Conservation (phyloP, 768 basidiomycete species). For the Leccinellum rugosiceps region DNA sequence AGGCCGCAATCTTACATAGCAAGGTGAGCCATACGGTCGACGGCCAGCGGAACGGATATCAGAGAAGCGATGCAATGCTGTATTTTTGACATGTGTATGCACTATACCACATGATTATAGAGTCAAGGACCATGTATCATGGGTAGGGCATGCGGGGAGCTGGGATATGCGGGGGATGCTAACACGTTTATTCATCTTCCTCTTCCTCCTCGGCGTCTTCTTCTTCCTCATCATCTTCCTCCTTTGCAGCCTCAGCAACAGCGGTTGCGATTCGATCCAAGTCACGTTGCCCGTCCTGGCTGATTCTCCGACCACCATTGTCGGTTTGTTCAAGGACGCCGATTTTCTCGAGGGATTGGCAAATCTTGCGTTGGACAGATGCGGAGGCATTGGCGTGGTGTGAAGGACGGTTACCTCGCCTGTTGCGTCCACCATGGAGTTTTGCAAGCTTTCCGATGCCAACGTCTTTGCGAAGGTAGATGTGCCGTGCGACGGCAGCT, state of each 20-base stretch:
- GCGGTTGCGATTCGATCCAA: slow-evolving; percentile 92
- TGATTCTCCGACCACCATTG: slow-evolving; percentile 93
- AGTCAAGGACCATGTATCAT: slow-evolving; percentile 18
- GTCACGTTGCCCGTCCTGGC: slow-evolving; percentile 95
- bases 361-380: slow-evolving; percentile 90
- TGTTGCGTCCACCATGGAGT: slow-evolving; percentile 94
- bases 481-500: slow-evolving; percentile 98
- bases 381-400: slow-evolving; percentile 87
- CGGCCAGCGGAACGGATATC: background rate
- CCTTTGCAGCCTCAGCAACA: slow-evolving; percentile 74
- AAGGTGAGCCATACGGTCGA: background rate
- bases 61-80: slow-evolving; percentile 18
- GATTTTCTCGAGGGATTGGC: slow-evolving; percentile 98
- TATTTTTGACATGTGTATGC: slow-evolving; percentile 33
- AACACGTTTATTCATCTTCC: slow-evolving; percentile 35
- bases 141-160: slow-evolving; percentile 18
- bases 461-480: slow-evolving; percentile 98
- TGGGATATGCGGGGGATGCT: slow-evolving; percentile 17
- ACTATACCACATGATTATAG: slow-evolving; percentile 41
- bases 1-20: background rate
- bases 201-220: slow-evolving; percentile 69
- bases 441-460: slow-evolving; percentile 92
- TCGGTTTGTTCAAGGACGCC: slow-evolving; percentile 93
- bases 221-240: slow-evolving; percentile 72
- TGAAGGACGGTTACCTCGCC: slow-evolving; percentile 94